A percentile compares a stretch with the other conserved stretches of the same genome.
Evolutionary conservation across 345 rosid species (phyloP).

Genomic region (Populus ilicifolia): DNA sequence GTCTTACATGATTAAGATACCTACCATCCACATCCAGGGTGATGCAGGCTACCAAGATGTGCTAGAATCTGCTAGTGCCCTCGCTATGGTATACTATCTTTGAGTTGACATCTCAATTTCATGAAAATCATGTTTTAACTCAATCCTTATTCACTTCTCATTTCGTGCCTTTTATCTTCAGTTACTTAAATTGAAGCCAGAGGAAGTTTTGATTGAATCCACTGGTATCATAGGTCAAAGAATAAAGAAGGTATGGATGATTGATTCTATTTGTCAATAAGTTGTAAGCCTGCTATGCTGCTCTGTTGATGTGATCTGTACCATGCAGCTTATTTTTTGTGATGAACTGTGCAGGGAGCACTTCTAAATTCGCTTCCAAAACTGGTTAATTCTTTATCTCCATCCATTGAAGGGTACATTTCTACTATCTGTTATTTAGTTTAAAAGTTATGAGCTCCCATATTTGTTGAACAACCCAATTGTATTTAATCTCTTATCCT

Average conservation of each 20-base stretch:
- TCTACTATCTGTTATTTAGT: not conserved
- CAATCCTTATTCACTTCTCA: not conserved
- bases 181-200: conserved; percentile 59
- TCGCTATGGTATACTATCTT: conserved; percentile 50
- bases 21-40: conserved; percentile 52
- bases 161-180: conserved; percentile 24
- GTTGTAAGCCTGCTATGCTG: not conserved
- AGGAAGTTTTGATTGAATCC: conserved; percentile 77
- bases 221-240: conserved; percentile 94
- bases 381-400: conserved; percentile 54
- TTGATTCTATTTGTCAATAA: not conserved
- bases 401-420: conserved; percentile 60
- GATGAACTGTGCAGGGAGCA: conserved; percentile 52
- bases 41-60: conserved; percentile 87
- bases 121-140: conserved; percentile 2
- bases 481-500: not conserved
- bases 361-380: conserved; percentile 75
- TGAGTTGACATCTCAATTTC: not conserved
- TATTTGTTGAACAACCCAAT: not conserved
- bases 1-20: conserved; percentile 15
- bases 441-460: not conserved
- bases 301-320: not conserved
- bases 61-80: conserved; percentile 65
- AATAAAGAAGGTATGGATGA: conserved; percentile 65
- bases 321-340: not conserved